Evolutionary conservation across 495 filamentous ascomycete genomes (phyloP).

Genomic region (Daldinia bambusicola): DNA sequence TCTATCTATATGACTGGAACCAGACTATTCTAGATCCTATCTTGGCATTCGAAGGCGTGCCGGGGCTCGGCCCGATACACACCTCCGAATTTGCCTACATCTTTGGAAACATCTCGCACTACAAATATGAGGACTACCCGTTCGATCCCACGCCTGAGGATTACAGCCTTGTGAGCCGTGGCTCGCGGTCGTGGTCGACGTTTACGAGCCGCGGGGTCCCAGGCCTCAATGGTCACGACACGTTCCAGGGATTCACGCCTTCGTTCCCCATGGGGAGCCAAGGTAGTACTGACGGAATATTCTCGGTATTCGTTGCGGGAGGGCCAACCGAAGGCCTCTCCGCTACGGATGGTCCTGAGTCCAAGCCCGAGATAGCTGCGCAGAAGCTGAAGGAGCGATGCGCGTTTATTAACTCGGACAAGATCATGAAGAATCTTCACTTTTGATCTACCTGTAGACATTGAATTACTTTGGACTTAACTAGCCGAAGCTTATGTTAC

Average conservation of each 20-base stretch:
- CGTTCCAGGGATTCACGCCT: conserved; percentile 44
- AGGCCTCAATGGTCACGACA: conserved; percentile 29
- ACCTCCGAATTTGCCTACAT: conserved; percentile 60
- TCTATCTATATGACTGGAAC: conserved; percentile 57
- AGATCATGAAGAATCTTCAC: conserved; percentile 38
- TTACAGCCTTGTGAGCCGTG: conserved; percentile 39
- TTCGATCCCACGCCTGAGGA: conserved; percentile 42
- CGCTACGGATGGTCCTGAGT: conserved; percentile 38
- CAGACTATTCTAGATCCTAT: conserved; percentile 54
- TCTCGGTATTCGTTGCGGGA: conserved; percentile 46
- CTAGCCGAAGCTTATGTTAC: no score
- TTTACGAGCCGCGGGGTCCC: conserved; percentile 46
- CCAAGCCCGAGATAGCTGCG: conserved; percentile 26
- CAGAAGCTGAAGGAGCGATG: conserved; percentile 46
- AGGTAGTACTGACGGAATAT: conserved; percentile 9
- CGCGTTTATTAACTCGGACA: conserved; percentile 43
- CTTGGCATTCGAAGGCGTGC: conserved; percentile 40
- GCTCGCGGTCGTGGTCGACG: conserved; percentile 48
- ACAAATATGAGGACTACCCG: conserved; percentile 25
- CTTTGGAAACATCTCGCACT: conserved; percentile 50
- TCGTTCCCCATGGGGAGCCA: conserved; percentile 23
- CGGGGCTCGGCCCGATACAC: conserved; percentile 55
- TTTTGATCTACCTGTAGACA: conserved; percentile 22
- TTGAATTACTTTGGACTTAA: not conserved
- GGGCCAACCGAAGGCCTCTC: conserved; percentile 47